phyloP scores from a whole-genome alignment of 2,329 filamentous ascomycete species.

The Emericellopsis cladophorae region DNA sequence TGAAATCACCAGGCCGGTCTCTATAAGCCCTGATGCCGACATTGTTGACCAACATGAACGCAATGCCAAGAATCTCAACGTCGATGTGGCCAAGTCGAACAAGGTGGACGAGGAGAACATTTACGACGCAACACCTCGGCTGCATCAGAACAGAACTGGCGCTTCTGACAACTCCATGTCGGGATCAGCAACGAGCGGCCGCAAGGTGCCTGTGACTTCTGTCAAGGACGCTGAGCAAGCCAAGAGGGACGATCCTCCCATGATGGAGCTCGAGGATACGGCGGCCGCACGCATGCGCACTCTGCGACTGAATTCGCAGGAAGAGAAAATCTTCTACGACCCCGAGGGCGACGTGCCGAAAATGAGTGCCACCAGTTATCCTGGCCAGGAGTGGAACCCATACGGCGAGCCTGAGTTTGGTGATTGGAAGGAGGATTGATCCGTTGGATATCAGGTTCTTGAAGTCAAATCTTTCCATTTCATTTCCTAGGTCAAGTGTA shows the following conservation, averaged over 20 bases:
- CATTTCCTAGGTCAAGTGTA: too few species aligned
- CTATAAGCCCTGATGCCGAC: background rate
- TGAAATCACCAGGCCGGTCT: background rate
- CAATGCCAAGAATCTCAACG: slow-evolving; percentile 2
- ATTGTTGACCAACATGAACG: background rate
- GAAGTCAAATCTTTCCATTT: background rate
- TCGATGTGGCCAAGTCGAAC: slow-evolving; percentile 8
- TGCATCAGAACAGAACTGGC: slow-evolving; percentile 2
- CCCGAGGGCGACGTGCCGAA: slow-evolving; percentile 28
- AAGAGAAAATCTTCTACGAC: slow-evolving; percentile 39
- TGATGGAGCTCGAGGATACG: slow-evolving; percentile 25
- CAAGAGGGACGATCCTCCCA: background rate
- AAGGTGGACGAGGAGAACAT: slow-evolving; percentile 14
- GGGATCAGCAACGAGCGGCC: background rate
- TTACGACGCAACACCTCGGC: slow-evolving; percentile 18
- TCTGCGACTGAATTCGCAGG: slow-evolving; percentile 28
- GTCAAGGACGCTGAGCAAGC: background rate
- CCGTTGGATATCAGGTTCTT: background rate
- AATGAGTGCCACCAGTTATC: slow-evolving; percentile 58
- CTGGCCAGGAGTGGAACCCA: slow-evolving; percentile 59
- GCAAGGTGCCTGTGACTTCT: background rate
- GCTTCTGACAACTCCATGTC: background rate
- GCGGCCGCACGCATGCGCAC: slow-evolving; percentile 31
- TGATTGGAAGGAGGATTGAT: slow-evolving; percentile 1
- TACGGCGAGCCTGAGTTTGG: slow-evolving; percentile 22